Evolutionary conservation across 2,329 filamentous ascomycete genomes (phyloP).

Genomic region (Fusarium foetens): DNA sequence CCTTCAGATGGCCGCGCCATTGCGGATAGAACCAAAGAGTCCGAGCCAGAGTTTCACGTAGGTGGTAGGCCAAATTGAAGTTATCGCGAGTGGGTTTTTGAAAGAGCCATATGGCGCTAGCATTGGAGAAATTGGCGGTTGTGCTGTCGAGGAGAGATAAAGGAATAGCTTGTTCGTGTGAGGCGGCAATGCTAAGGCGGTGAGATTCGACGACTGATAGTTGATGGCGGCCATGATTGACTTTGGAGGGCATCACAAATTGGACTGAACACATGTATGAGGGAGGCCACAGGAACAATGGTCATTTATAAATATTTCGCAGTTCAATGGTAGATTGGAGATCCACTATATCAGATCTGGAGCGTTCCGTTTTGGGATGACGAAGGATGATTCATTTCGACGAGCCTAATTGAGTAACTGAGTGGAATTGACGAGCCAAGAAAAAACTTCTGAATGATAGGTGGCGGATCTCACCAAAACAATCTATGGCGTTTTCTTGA

Average conservation of each 20-base stretch:
- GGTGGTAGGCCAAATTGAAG: neutral
- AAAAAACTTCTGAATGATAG: neutral
- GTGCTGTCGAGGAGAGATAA: constrained; percentile 41
- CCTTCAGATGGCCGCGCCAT: constrained; percentile 35
- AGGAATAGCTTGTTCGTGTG: constrained; percentile 10
- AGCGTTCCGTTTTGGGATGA: neutral
- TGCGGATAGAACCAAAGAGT: constrained; percentile 35
- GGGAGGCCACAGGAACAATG: too few relatives aligned
- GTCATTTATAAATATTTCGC: neutral
- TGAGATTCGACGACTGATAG: constrained; percentile 1
- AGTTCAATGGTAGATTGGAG: neutral
- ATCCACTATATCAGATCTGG: too few relatives aligned
- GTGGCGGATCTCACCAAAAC: fast-evolving
- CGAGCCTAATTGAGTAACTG: neutral
- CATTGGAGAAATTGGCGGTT: constrained; percentile 35
- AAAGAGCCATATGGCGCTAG: constrained; percentile 41
- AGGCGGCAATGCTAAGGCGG: neutral
- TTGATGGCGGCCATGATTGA: neutral
- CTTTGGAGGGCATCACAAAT: fast-evolving
- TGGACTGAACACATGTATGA: too few relatives aligned
- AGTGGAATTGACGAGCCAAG: neutral
- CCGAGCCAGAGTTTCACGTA: constrained; percentile 11
- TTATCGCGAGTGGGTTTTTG: neutral
- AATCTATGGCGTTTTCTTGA: neutral
- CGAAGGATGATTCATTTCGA: neutral